These are phyloP conservation scores for Sanghuangporus weigelae DNA, from an alignment of 1,284 basidiomycete species.

Conservation along the genomic window DNA sequence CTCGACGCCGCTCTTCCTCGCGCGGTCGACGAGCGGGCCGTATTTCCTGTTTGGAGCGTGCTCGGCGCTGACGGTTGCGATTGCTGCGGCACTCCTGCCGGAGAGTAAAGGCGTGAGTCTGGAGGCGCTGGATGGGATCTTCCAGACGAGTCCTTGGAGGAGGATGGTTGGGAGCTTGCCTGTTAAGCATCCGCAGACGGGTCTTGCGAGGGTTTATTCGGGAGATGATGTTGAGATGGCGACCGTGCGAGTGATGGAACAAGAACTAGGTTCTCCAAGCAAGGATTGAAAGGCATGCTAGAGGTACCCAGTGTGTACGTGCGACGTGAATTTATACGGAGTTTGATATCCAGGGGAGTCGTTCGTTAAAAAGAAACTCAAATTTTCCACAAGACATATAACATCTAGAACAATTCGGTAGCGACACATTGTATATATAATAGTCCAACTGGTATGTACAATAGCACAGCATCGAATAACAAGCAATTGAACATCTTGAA, in stretches of 20 bases:
- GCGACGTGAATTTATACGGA: too few species aligned
- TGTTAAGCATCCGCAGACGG: neutral
- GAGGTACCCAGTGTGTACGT: neutral
- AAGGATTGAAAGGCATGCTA: neutral
- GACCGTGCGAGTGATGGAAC: neutral
- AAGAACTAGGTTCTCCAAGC: neutral
- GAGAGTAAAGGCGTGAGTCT: constrained; percentile 42
- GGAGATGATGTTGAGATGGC: neutral
- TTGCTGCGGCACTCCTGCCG: constrained; percentile 38
- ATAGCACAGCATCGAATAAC: neutral
- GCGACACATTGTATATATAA: too few species aligned
- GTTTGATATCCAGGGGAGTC: too few species aligned
- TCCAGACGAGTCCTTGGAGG: constrained; percentile 29
- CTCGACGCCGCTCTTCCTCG: constrained; percentile 43
- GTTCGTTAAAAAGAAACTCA: too few species aligned
- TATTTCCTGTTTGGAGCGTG: constrained; percentile 45
- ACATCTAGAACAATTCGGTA: too few species aligned
- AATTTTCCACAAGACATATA: too few species aligned
- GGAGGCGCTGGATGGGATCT: constrained; percentile 36
- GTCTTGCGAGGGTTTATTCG: neutral
- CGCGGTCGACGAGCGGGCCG: constrained; percentile 37
- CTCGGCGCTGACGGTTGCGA: constrained; percentile 32
- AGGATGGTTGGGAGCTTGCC: neutral
- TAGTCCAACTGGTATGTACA: neutral
- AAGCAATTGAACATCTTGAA: neutral